Percentiles rank a stretch among this genome's conserved stretches.
Conservation (phyloP, 2,329 filamentous ascomycete genomes). For the Colletotrichum orbiculare region DNA sequence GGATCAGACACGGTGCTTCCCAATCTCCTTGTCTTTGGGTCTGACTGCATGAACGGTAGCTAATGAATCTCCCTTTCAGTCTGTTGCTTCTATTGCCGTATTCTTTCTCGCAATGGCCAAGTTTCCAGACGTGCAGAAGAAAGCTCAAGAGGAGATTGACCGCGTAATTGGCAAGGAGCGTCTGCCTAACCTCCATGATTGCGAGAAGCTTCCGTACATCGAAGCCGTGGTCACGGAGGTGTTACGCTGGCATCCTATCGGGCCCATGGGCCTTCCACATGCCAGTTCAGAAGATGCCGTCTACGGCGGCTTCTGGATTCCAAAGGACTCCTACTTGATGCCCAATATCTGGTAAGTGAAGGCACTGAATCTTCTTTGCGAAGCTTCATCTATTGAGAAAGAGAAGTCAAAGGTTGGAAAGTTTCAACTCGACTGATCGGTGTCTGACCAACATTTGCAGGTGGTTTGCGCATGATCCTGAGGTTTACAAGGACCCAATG, state of each 20-base stretch:
- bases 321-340: conserved; percentile 45
- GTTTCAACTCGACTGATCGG: not conserved
- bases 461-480: conserved; percentile 66
- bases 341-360: conserved; percentile 47
- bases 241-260: conserved; percentile 65
- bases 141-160: conserved; percentile 65
- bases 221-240: conserved; percentile 65
- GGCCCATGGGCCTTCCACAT: conserved; percentile 55
- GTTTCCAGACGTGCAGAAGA: conserved; percentile 55
- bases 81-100: conserved; percentile 44
- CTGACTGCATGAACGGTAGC: not conserved
- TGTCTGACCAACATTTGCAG: not conserved
- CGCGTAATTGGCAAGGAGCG: conserved; percentile 58
- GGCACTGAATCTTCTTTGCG: conserved; percentile 45
- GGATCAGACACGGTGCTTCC: conserved; percentile 32
- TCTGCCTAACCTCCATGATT: conserved; percentile 60
- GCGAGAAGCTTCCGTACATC: conserved; percentile 61
- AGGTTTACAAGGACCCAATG: conserved; percentile 64
- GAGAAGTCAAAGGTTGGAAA: not conserved
- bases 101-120: conserved; percentile 62
- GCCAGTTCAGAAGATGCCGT: conserved; percentile 42
- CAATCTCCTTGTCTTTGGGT: not conserved
- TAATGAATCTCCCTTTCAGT: conserved; percentile 34
- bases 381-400: not conserved
- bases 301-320: conserved; percentile 9